A percentile compares a stretch with the other conserved stretches of the same genome.
These are phyloP conservation scores for Talaromyces stipitatus DNA, from an alignment of 495 filamentous ascomycete species.

Conservation along the genomic window DNA sequence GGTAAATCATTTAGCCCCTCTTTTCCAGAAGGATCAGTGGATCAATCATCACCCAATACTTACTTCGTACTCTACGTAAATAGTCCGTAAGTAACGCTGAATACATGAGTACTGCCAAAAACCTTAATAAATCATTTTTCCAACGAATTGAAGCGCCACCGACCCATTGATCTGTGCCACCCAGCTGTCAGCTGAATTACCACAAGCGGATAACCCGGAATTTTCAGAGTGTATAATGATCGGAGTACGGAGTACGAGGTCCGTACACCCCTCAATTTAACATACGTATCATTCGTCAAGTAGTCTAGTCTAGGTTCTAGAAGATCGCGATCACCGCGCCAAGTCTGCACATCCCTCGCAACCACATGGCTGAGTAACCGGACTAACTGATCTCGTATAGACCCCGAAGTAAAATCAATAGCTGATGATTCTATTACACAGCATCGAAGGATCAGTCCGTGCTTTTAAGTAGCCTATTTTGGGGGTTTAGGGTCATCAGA, in stretches of 20 bases:
- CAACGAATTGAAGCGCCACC: too few relatives aligned
- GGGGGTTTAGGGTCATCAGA: too few relatives aligned
- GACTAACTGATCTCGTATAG: background rate
- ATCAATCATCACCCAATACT: background rate
- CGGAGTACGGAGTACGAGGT: too few relatives aligned
- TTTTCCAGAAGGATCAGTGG: background rate
- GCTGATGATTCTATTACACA: background rate
- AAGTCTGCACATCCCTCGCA: background rate
- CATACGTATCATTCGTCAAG: background rate
- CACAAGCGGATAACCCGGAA: too few relatives aligned
- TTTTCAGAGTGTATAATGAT: background rate
- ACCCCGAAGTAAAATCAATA: background rate
- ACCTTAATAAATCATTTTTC: too few relatives aligned
- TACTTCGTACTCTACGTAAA: background rate
- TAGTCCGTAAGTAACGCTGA: too few relatives aligned
- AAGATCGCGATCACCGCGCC: conserved; percentile 1
- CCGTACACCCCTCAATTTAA: too few relatives aligned
- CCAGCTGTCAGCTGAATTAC: too few relatives aligned
- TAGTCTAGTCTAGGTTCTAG: background rate
- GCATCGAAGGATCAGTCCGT: background rate
- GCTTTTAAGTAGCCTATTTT: too few relatives aligned
- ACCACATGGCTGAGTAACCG: background rate
- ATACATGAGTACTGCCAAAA: too few relatives aligned
- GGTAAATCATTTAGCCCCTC: background rate
- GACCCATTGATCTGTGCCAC: too few relatives aligned